Evolutionary conservation across 2,329 filamentous ascomycete species (phyloP), one percentile per base, ranked within the genome.

Genomic region (Penicillium sp.): DNA sequence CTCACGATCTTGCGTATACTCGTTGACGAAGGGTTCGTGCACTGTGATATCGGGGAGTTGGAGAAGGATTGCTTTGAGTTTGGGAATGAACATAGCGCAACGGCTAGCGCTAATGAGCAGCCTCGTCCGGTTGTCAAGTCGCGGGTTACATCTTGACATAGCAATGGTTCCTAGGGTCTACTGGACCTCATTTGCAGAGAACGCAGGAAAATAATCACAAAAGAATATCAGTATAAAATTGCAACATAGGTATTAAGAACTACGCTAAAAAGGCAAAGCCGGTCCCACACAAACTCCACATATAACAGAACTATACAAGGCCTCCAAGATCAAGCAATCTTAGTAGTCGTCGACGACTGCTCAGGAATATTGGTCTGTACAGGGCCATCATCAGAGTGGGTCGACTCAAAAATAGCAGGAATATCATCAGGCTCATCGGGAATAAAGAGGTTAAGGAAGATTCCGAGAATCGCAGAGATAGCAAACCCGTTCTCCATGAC

Each of bases 401-500:
- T 66, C 18, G 61, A 53, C 18, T 57, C 66, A 63, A 47, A 69
- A 38, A 70, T 49, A 8, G 64, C 56, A 49, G 78, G 77, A 31
- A 80, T 79, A 42, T 89, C 88, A 64, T 90, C 89, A n/a, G 88
- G 76, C 74, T 96, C 91, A 66, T 90, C 87, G 0, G 86, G 84
- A 16, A 96, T 75, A 0, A 84, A 63, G 48, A 94, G 72, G 69
- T 96, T 96, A 48, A 96, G 78, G 22, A 89, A 72, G 68, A 94
- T 80, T 49, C 85, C 85, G 39, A 92, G 69, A 24, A 92, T 82
- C 0, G 89, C 92, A 0, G 89, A 88, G 20, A 96, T 79, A 2
- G 76, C 76, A 42, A 79, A 79, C 0, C 76, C 76, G 24, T 76
- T 91, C 74, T 88, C 83, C 83, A 91, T 87, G 55, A 92, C 79